phyloP scores from a whole-genome alignment of 2,329 filamentous ascomycete genomes.

The Nemania diffusa region DNA sequence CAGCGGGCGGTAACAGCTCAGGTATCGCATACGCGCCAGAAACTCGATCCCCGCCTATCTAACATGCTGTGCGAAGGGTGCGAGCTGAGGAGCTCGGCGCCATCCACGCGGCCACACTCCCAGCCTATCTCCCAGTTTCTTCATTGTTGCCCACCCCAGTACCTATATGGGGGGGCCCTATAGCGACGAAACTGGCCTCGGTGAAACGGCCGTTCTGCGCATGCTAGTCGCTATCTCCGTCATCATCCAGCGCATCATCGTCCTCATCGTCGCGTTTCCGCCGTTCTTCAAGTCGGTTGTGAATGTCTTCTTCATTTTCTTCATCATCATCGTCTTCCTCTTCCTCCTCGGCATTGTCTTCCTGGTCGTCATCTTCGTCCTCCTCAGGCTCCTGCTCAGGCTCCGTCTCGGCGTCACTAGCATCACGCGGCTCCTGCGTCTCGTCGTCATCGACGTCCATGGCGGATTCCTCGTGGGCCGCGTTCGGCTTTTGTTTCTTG shows the following conservation, averaged over 20 bases:
- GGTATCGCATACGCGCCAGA: not conserved
- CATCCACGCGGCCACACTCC: not conserved
- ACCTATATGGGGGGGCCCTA: not conserved
- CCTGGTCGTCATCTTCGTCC: conserved; percentile 63
- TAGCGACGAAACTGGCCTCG: not conserved
- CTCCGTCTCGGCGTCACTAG: conserved; percentile 54
- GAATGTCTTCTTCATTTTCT: conserved; percentile 52
- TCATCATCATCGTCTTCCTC: conserved; percentile 61
- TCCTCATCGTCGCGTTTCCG: conserved; percentile 28
- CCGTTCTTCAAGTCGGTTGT: conserved; percentile 32
- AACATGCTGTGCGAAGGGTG: not conserved
- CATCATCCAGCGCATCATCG: conserved; percentile 68
- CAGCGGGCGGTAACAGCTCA: not conserved
- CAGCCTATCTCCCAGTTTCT: not conserved
- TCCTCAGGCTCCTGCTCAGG: conserved; percentile 61
- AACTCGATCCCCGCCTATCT: not conserved
- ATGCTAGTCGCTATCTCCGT: conserved; percentile 66
- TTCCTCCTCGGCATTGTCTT: conserved; percentile 63
- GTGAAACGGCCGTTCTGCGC: not conserved
- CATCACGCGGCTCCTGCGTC: conserved; percentile 50
- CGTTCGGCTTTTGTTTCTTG: conserved; percentile 55
- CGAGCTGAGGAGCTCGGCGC: not conserved
- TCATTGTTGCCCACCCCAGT: not conserved
- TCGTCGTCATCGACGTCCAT: conserved; percentile 57
- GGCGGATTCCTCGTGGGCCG: conserved; percentile 53